These are phyloP conservation scores for Aspergillus sp. DNA, from an alignment of 2,329 filamentous ascomycete genomes.

Conservation along the genomic window DNA sequence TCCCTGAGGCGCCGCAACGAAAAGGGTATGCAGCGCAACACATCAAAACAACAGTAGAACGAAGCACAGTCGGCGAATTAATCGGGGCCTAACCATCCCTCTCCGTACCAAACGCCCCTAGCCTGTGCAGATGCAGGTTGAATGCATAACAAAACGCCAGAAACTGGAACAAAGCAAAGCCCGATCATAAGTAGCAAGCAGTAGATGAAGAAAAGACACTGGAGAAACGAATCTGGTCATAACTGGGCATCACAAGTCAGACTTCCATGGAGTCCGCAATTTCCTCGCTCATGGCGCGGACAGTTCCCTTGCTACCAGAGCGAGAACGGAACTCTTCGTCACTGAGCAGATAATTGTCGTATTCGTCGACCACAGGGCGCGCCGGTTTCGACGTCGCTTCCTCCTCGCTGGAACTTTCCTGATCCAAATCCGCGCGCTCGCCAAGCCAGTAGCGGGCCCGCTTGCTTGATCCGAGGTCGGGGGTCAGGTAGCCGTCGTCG, in stretches of 20 bases:
- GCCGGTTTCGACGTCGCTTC: conserved; percentile 22
- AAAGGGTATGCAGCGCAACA: conserved; percentile 10
- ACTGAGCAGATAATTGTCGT: conserved; percentile 45
- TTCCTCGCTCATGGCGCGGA: conserved; percentile 54
- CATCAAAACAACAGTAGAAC: conserved; percentile 1
- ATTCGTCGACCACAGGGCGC: conserved; percentile 37
- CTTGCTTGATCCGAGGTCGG: conserved; percentile 66
- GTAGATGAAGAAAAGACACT: conserved; percentile 14
- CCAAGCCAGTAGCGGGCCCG: conserved; percentile 87
- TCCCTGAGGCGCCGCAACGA: conserved; percentile 42
- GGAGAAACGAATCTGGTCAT: conserved; percentile 7
- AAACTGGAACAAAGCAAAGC: conserved; percentile 5
- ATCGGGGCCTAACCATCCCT: conserved; percentile 12
- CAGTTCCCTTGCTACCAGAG: conserved; percentile 42
- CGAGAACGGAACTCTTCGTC: conserved; percentile 43
- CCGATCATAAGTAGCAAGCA: conserved; percentile 9
- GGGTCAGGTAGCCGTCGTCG: conserved; percentile 49
- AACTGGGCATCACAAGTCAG: conserved; percentile 25
- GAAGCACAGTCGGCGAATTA: not conserved
- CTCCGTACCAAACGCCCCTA: conserved; percentile 21
- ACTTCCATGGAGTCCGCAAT: conserved; percentile 55
- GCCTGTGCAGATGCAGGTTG: conserved; percentile 22
- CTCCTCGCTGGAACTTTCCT: conserved; percentile 43
- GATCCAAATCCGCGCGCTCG: conserved; percentile 52
- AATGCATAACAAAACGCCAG: conserved; percentile 20